Evolutionary conservation across 208 protist species (phyloP), one percentile per base, ranked within the genome.

Genomic region (Acanthamoeba healyi): DNA sequence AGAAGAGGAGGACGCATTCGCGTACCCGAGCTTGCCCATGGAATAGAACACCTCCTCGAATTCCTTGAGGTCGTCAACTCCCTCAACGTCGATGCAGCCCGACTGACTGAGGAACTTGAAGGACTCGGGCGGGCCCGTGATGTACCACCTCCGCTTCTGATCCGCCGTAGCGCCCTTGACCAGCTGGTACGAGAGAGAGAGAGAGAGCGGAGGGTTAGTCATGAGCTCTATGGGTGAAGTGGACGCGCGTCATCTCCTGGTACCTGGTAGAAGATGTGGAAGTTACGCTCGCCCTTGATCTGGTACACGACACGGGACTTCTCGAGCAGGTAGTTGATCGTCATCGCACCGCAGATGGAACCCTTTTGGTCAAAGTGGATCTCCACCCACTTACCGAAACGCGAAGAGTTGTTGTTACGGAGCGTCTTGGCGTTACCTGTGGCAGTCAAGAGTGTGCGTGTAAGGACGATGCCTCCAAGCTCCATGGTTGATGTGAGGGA

Each of bases 61-160:
- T 87, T 98, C 97, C 9, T 97, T 94, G 9, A 96, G 95, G 95
- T 99, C 98, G 96, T 99, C 96, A 65, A 99, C 95, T 17, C 95
- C 96, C 56, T 95, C 95, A 38, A 98, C 70, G 15, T 92, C 86
- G 72, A 88, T 77, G 70, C 94, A 98, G 40, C 98, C 96, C 34
- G 97, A 97, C 61, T 97, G 96, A 91, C 96, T 98, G 38, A 99
- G 96, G 95, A 98, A 99, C 40, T 94, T 84, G 96, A 98, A 99
- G 72, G 98, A 97, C 67, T 96, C 58, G 5, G 98, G 49, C 49
- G 49, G 10, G 49, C 10, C 49, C 49, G 49, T 15, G 10, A 54
- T 19, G 49, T 19, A 54, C 49, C 49, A 54, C 49, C 15, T 94
- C 17, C 94, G 97, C 94, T 97, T 97, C 46, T 98, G 96, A 6